Evolutionary conservation across 2,329 filamentous ascomycete species (phyloP), one percentile per base, ranked within the genome.

Genomic region (Clarireedia sp.): DNA sequence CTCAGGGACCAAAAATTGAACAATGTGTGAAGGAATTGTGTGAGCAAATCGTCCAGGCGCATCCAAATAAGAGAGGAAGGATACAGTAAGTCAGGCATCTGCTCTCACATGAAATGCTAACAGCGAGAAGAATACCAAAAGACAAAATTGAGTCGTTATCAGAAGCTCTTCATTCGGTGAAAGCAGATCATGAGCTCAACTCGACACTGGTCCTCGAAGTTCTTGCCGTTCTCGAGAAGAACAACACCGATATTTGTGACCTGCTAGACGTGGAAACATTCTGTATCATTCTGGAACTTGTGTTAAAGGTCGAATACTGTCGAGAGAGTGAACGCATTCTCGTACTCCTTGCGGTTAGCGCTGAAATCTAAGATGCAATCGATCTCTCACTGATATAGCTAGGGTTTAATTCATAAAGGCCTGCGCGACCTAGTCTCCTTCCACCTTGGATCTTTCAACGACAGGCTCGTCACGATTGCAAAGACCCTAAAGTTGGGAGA

Each of bases 331-430:
- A 68, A 33, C 62, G 66, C 16, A 57, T 59, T 9, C 19, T 69
- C 2, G 62, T 59, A 51, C 47, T 68, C 14, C 57, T 69, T 19
- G 61, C 61, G 3, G 67, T 68, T 53, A 50, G 65, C 60, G 5
- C 26, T 7, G 3, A n/a, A 5, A 10, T 29, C 23, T 36, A 3
- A 26, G 40, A 17, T 14, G 14, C 3, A 41, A 19, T 17, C 19
- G 0, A 40, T 17, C 10, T 16, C 17, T 23, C n/a, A 36, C 48
- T 62, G 16, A 57, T 38, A 12, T 8, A 10, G 10, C 9, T 21
- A 65, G 64, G 55, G 45, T 24, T 59, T 61, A 19, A 16, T 66
- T 10, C 51, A 61, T 44, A 17, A 48, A 4, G 55, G 58, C 33
- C 38, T 38, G 3, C 41, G 47, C n/a, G 26, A 55, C 16, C 2